Conservation (phyloP, 305 asterid species). For the Fraxinus dipetala region DNA sequence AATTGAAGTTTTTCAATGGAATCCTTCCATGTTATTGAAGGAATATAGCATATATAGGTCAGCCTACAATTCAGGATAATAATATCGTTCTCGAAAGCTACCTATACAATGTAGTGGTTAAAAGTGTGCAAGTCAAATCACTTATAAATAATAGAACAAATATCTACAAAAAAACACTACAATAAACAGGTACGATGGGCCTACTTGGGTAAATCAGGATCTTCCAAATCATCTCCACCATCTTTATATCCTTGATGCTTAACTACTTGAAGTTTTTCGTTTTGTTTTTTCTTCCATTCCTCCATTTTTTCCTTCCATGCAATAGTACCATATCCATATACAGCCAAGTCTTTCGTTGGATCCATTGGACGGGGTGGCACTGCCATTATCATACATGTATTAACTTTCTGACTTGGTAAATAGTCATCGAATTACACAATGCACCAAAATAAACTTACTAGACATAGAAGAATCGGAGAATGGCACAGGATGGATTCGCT, state of each 20-base stretch:
- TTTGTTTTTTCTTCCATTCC: conserved; percentile 74
- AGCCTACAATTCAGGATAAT: not conserved
- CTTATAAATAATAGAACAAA: not conserved
- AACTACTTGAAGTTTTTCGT: conserved; percentile 61
- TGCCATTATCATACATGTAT: conserved; percentile 25
- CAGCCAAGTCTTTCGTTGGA: conserved; percentile 75
- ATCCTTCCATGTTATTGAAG: not conserved
- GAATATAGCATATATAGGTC: not conserved
- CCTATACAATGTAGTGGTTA: not conserved
- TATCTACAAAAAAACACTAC: conserved; percentile 3
- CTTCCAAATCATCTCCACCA: conserved; percentile 54
- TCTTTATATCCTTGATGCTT: conserved; percentile 60
- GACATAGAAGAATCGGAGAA: conserved; percentile 54
- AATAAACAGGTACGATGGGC: conserved; percentile 20
- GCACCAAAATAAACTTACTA: conserved; percentile 34
- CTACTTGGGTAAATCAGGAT: conserved; percentile 72
- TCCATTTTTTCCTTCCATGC: conserved; percentile 89
- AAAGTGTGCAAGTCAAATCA: not conserved
- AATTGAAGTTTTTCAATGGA: not conserved
- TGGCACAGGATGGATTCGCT: conserved; percentile 59
- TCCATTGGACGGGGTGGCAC: conserved; percentile 80
- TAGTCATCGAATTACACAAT: not conserved
- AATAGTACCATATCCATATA: conserved; percentile 71
- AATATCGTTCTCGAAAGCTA: not conserved
- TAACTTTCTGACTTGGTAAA: conserved; percentile 9